These are phyloP conservation scores for Phytopythium ostracodes DNA, from an alignment of 352 stramenopile genomes.

Conservation along the genomic window DNA sequence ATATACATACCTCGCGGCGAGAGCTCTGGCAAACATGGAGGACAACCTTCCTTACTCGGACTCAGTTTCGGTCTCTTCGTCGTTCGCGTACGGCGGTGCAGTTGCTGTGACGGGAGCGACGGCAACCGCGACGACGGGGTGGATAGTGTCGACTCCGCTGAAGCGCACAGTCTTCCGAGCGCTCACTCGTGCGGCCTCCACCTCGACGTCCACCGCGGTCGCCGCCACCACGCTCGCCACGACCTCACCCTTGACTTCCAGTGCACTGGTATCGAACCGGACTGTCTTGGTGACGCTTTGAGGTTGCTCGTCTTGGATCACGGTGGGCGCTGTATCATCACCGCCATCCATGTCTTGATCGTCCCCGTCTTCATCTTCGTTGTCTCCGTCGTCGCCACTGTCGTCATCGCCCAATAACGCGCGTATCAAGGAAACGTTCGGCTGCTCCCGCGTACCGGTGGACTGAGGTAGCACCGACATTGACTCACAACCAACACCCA, in stretches of 20 bases:
- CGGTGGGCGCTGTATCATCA: constrained; percentile 1
- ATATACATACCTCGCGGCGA: not conserved
- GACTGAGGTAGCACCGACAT: not conserved
- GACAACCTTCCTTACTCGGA: constrained; percentile 15
- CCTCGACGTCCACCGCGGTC: constrained; percentile 2
- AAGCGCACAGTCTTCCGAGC: constrained; percentile 4
- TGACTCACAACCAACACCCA: not conserved
- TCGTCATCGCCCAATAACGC: not conserved
- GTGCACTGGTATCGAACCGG: not conserved
- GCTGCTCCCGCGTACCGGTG: not conserved
- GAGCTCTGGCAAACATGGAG: too few relatives aligned
- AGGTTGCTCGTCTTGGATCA: not conserved
- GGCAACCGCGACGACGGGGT: not conserved
- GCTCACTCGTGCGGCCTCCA: not conserved
- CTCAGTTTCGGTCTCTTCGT: constrained; percentile 26
- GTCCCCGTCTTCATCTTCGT: not conserved
- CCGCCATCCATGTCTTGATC: constrained; percentile 11
- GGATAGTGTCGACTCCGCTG: not conserved
- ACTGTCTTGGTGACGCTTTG: not conserved
- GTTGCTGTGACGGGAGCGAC: not conserved
- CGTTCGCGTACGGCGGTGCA: constrained; percentile 17
- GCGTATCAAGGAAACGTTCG: not conserved
- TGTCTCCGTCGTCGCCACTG: not conserved
- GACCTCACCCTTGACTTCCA: not conserved
- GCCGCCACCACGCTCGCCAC: not conserved